Base-by-base conservation (phyloP, 306 rosid species). In the Begonia fuchsioides region DNA sequence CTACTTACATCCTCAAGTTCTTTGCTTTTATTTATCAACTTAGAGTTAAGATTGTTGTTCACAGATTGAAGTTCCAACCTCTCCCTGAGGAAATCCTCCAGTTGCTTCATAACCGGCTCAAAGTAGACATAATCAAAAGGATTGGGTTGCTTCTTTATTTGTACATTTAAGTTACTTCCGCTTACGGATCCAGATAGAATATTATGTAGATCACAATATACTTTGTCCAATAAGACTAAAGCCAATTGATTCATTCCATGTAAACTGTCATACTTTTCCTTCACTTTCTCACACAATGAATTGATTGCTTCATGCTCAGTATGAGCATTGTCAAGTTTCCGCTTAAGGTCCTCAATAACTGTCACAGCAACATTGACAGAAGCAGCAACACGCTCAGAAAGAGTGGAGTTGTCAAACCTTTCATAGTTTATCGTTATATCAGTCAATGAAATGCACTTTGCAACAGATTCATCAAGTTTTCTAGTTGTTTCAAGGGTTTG, bases 391-490 rank as follows among this genome's bases (percentile, higher is more conserved):
- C 15, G 45, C 32, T 70, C 59, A 49, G n/a, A 18, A 26, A 26
- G 8, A n/a, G 11, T 15, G 16, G 54, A 43, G 50, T 67, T 17
- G 44, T 68, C 66, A 52, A 49, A 57, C 41, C 61, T 50, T 58
- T 67, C 56, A 43, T 51, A 51, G 44, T 68, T 1, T 26, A 56
- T 60, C 51, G 52, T 60, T 49, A 63, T 50, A 46, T 63, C 39
- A 12, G 68, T 49, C 43, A 72, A 52, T 50, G 70, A 32, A 20
- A 45, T 57, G 49, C 32, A n/a, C 52, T 52, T 68, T 51, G 79
- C 83, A 53, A 75, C 56, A 18, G 76, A 73, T 64, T 71, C 74
- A 51, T 66, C 82, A 55, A 85, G 83, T 69, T 82, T 85, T 56
- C 61, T 64, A 59, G 75, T 66, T 65, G 70, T 57, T 50, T 67